A percentile compares a stretch with the other conserved stretches of the same genome.
Evolutionary conservation across 306 rosid genomes (phyloP).

Genomic region (Prunus mira): DNA sequence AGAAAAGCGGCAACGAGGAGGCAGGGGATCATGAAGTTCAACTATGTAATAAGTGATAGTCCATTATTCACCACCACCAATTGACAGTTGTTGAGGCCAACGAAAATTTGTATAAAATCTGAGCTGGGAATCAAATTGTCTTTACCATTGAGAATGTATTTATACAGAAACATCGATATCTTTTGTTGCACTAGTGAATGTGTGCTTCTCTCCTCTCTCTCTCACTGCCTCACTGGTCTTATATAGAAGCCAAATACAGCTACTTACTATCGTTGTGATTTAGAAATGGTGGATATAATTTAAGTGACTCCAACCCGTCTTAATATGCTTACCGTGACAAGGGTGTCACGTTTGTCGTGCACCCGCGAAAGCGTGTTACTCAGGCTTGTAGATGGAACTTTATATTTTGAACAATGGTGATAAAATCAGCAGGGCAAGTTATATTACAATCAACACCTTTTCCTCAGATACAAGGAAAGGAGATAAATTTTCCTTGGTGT

Average conservation of each 20-base stretch:
- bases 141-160: slow-evolving; percentile 38
- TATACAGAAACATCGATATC: slow-evolving; percentile 5
- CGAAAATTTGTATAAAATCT: slow-evolving; percentile 68
- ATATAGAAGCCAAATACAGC: too few species aligned
- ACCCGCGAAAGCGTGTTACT: background rate
- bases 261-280: too few species aligned
- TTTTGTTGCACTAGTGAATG: slow-evolving; percentile 14
- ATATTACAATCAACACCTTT: background rate
- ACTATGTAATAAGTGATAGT: slow-evolving; percentile 11
- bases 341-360: background rate
- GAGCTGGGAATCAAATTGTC: slow-evolving; percentile 58
- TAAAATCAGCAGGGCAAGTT: background rate
- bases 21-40: slow-evolving; percentile 48
- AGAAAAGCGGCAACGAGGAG: slow-evolving; percentile 88
- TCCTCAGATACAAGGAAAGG: background rate
- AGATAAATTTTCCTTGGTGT: background rate
- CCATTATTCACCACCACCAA: slow-evolving; percentile 11
- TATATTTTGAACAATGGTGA: background rate
- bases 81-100: slow-evolving; percentile 45
- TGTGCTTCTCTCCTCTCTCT: background rate
- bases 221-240: background rate
- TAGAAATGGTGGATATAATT: too few species aligned
- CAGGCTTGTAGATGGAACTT: background rate
- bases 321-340: background rate
- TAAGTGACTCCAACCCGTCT: background rate